Evolutionary conservation across 768 basidiomycete species (phyloP).

Genomic region (Pulveroboletus ravenelii): DNA sequence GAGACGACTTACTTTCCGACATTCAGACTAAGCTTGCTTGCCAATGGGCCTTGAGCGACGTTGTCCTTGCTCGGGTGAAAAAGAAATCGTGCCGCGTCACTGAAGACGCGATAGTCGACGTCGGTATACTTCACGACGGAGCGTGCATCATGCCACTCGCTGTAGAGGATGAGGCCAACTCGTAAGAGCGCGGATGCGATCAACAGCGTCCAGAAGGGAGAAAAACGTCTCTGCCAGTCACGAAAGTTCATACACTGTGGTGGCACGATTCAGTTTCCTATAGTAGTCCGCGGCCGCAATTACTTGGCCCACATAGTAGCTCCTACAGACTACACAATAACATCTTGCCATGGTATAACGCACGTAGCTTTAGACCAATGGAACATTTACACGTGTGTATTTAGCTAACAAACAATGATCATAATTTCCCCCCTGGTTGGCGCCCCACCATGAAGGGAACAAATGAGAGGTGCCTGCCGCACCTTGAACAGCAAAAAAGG

Average conservation of each 20-base stretch:
- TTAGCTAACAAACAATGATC: slow-evolving; percentile 18
- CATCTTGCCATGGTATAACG: background rate
- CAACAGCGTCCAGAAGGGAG: slow-evolving; percentile 51
- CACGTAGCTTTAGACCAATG: background rate
- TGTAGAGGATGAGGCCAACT: slow-evolving; percentile 71
- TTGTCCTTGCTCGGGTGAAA: slow-evolving; percentile 46
- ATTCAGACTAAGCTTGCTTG: slow-evolving; percentile 32
- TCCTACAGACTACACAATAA: too few species aligned
- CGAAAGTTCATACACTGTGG: background rate
- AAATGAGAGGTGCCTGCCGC: too few species aligned
- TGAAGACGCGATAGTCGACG: slow-evolving; percentile 94
- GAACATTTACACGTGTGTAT: background rate
- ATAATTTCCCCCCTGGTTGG: too few species aligned
- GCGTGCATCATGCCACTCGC: slow-evolving; percentile 83
- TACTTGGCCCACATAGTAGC: too few species aligned
- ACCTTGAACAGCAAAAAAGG: too few species aligned
- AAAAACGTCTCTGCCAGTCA: slow-evolving; percentile 9
- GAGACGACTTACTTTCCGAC: slow-evolving; percentile 72
- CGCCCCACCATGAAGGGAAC: too few species aligned
- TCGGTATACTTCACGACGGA: slow-evolving; percentile 95
- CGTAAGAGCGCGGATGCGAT: slow-evolving; percentile 54
- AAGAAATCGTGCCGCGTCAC: slow-evolving; percentile 79
- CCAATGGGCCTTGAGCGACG: slow-evolving; percentile 58
- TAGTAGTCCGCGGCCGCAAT: background rate
- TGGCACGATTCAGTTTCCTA: background rate